Evolutionary conservation across 2,329 filamentous ascomycete genomes (phyloP).

Genomic region (Penicillium sp.): DNA sequence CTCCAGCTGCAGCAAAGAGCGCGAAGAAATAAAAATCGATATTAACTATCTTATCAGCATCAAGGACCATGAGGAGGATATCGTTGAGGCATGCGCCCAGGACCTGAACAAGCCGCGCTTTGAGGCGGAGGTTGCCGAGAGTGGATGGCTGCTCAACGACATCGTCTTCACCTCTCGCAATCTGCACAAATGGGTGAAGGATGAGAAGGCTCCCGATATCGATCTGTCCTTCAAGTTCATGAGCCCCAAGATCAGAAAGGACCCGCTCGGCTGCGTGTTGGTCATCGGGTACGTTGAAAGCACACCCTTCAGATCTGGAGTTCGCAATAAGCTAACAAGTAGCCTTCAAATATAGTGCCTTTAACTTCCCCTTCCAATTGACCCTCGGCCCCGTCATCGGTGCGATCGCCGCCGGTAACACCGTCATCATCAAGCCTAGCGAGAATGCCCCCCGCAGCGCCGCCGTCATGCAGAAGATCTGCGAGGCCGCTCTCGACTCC

Average conservation of each 20-base stretch:
- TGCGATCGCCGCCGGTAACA: conserved; percentile 90
- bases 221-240: conserved; percentile 69
- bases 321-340: conserved; percentile 6
- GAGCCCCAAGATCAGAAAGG: conserved; percentile 78
- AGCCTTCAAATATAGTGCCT: conserved; percentile 60
- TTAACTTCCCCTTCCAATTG: conserved; percentile 91
- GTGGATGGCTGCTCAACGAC: conserved; percentile 79
- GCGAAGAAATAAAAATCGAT: neutral
- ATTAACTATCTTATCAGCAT: conserved; percentile 49
- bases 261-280: conserved; percentile 80
- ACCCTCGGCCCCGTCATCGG: conserved; percentile 79
- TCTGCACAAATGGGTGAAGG: conserved; percentile 79
- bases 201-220: conserved; percentile 75
- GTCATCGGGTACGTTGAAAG: conserved; percentile 70
- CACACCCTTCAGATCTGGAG: neutral
- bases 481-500: conserved; percentile 76
- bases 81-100: conserved; percentile 73
- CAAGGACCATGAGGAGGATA: conserved; percentile 73
- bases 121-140: conserved; percentile 75
- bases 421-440: conserved; percentile 86
- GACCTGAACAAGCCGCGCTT: conserved; percentile 79
- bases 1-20: neutral
- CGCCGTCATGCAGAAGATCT: conserved; percentile 76
- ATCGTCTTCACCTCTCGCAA: conserved; percentile 78
- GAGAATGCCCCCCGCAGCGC: conserved; percentile 78